Evolutionary conservation across 768 basidiomycete species (phyloP), one percentile per base, ranked within the genome.

Genomic region (Trametopsis cervina): DNA sequence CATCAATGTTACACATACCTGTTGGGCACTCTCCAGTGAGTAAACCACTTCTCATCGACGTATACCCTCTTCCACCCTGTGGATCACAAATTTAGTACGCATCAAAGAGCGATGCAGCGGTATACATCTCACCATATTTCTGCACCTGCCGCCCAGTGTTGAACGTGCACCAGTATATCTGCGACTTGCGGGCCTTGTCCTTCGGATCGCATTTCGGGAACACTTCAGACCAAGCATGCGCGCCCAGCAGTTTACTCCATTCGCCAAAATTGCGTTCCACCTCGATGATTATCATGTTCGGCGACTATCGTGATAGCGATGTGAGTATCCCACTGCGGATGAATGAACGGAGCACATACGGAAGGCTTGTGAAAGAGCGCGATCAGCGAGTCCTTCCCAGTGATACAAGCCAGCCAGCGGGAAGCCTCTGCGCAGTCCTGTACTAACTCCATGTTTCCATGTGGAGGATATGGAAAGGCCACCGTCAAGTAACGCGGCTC

Each of bases 41-140:
- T 51, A 60, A 74, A 75, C 72, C 72, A 76, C 6, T 51, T 38
- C 11, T 75, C 73, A n/a, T 66, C 53, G 1, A 76, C 62, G 25
- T 68, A 61, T 17, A 75, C 63, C 10, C 71, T 66, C 55, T 74
- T 77, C 74, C 74, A 76, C 5, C 74, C 74, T 75, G 41, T 27
- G 38, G 4, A 26, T 11, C 23, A n/a, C n/a, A 41, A 21, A 22
- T 23, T 11, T 18, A 53, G 18, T 21, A 26, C 20, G 40, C 17
- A 39, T 36, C 22, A 44, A 46, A 17, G n/a, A 18, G 15, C 5
- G 29, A 24, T 33, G 29, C 7, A 33, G n/a, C 23, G 23, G n/a
- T 9, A 52, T 72, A 37, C 36, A n/a, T n/a, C n/a, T n/a, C n/a
- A 74, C 74, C 74, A 26, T 65, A 51, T 52, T 74, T 76, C 62